Evolutionary conservation across 2,329 filamentous ascomycete genomes (phyloP).

Genomic region (Colletotrichum liriopes): DNA sequence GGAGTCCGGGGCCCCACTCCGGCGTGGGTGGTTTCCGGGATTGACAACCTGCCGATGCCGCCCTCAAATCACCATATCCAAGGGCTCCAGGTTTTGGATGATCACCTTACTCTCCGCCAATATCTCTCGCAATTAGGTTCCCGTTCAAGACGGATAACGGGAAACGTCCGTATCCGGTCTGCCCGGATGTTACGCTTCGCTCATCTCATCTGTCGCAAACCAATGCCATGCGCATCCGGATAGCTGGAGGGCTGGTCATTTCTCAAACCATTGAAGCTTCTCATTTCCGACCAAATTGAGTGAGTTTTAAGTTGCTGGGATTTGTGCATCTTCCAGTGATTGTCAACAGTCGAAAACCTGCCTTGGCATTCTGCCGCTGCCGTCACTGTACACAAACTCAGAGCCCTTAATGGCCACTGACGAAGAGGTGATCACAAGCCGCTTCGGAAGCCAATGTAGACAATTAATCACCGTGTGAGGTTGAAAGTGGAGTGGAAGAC

Average conservation of each 20-base stretch:
- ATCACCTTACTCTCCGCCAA: background rate
- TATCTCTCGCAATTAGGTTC: background rate
- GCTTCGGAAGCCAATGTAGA: too few relatives aligned
- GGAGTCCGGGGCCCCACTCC: slow-evolving; percentile 4
- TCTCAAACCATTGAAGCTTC: too few relatives aligned
- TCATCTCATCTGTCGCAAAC: slow-evolving; percentile 14
- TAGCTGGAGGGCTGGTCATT: background rate
- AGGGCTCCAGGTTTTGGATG: background rate
- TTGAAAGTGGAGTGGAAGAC: background rate
- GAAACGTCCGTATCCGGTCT: background rate
- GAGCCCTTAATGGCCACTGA: background rate
- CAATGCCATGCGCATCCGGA: slow-evolving; percentile 1
- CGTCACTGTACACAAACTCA: too few relatives aligned
- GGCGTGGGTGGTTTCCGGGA: background rate
- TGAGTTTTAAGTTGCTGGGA: background rate
- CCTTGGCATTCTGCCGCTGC: background rate
- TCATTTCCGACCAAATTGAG: background rate
- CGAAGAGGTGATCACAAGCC: background rate
- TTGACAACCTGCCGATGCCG: background rate
- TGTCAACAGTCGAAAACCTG: background rate
- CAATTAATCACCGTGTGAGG: too few relatives aligned
- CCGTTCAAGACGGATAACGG: background rate
- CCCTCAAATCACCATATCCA: background rate
- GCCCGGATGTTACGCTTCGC: slow-evolving; percentile 11
- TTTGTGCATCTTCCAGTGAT: background rate